Conservation (phyloP, 306 rosid genomes). For the Canavalia gladiata region DNA sequence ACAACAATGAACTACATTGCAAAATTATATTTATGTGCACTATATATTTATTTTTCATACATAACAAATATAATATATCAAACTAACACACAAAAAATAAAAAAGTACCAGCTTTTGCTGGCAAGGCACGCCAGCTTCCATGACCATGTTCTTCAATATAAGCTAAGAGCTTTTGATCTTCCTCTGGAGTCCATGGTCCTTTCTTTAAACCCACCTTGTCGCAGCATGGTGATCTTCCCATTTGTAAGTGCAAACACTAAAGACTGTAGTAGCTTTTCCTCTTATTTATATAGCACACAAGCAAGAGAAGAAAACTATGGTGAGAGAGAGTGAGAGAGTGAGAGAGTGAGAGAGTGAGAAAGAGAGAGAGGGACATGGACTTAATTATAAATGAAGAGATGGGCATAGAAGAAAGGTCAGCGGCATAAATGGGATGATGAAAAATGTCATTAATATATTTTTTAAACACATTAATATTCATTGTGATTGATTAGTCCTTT, state of each 20-base stretch:
- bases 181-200: slow-evolving; percentile 99
- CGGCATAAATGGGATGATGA: slow-evolving; percentile 68
- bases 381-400: slow-evolving; percentile 63
- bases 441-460: too few species aligned
- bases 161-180: slow-evolving; percentile 97
- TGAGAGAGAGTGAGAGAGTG: slow-evolving; percentile 41
- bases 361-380: slow-evolving; percentile 45
- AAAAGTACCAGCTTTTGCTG: slow-evolving; percentile 82
- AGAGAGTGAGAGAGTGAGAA: slow-evolving; percentile 37
- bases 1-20: not conserved
- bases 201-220: slow-evolving; percentile 98
- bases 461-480: too few species aligned
- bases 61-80: not conserved
- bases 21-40: not conserved
- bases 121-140: slow-evolving; percentile 99
- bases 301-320: slow-evolving; percentile 17
- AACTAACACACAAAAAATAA: not conserved
- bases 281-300: slow-evolving; percentile 55
- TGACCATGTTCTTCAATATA: slow-evolving; percentile 97
- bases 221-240: slow-evolving; percentile 99
- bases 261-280: slow-evolving; percentile 46
- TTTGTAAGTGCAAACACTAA: slow-evolving; percentile 51
- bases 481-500: too few species aligned
- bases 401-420: slow-evolving; percentile 78
- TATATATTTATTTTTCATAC: not conserved